Percentiles rank a stretch among this genome's conserved stretches.
Conservation (phyloP, 192 early-diverging fungal genomes). For the Mortierella claussenii region DNA sequence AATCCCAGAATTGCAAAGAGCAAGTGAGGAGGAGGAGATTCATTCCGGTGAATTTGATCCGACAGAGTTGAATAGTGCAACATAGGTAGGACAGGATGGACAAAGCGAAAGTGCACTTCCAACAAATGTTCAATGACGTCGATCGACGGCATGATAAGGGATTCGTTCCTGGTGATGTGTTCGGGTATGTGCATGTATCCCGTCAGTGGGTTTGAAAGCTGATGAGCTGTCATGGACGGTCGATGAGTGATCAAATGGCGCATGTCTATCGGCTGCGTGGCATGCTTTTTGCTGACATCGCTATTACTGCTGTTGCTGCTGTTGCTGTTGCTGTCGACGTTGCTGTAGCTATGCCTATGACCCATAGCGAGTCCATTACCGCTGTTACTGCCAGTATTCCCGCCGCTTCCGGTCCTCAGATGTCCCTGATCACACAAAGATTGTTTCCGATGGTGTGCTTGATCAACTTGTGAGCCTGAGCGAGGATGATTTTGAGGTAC, state of each 20-base stretch:
- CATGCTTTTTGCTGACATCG: not conserved
- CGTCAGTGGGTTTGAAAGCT: slow-evolving; percentile 20
- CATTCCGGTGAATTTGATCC: slow-evolving; percentile 46
- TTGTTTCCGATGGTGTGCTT: slow-evolving; percentile 6
- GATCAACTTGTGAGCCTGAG: not conserved
- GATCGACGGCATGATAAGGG: slow-evolving; percentile 63
- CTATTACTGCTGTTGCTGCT: not conserved
- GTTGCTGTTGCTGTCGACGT: not conserved
- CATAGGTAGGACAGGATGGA: slow-evolving; percentile 76
- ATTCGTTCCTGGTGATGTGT: not conserved
- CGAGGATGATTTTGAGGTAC: not conserved
- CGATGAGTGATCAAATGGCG: slow-evolving; percentile 4
- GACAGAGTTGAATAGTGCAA: slow-evolving; percentile 59
- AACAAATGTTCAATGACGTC: slow-evolving; percentile 70
- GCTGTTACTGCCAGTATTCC: not conserved
- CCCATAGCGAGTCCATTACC: not conserved
- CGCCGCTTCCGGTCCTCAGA: not conserved
- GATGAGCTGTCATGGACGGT: slow-evolving; percentile 9
- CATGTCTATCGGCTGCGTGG: not conserved
- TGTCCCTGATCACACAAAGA: slow-evolving; percentile 1
- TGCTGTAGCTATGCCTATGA: not conserved
- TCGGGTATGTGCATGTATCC: slow-evolving; percentile 35
- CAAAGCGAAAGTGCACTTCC: slow-evolving; percentile 71
- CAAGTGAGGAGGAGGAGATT: slow-evolving; percentile 55
- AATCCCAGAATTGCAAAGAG: slow-evolving; percentile 66